phyloP scores from a whole-genome alignment of 495 filamentous ascomycete species.

The Podospora appendiculata region DNA sequence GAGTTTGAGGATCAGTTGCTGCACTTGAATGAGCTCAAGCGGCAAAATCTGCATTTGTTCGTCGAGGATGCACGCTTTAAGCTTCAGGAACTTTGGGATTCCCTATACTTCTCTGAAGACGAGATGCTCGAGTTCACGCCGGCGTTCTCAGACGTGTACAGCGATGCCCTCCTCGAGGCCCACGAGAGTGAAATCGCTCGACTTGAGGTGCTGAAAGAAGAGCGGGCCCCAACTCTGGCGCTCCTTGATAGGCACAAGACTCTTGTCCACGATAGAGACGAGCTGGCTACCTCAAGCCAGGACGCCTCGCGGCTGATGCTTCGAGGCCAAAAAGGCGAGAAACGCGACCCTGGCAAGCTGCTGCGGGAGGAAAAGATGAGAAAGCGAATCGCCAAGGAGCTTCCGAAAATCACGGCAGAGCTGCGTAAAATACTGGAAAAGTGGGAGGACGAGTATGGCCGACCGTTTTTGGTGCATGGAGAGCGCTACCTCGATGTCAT shows the following conservation, averaged over 20 bases:
- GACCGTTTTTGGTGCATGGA: slow-evolving; percentile 87
- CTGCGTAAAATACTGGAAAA: slow-evolving; percentile 72
- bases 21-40: slow-evolving; percentile 83
- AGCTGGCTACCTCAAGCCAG: slow-evolving; percentile 78
- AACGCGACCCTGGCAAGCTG: slow-evolving; percentile 88
- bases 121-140: slow-evolving; percentile 97
- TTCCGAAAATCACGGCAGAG: slow-evolving; percentile 83
- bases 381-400: slow-evolving; percentile 89
- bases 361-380: slow-evolving; percentile 97
- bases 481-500: slow-evolving; percentile 79
- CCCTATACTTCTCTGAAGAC: slow-evolving; percentile 88
- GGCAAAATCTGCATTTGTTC: slow-evolving; percentile 89
- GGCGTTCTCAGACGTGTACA: slow-evolving; percentile 81
- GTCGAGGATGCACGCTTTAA: slow-evolving; percentile 87
- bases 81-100: slow-evolving; percentile 91
- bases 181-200: slow-evolving; percentile 85
- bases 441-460: slow-evolving; percentile 91
- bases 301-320: slow-evolving; percentile 90
- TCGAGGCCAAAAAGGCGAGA: slow-evolving; percentile 81
- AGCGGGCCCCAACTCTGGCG: slow-evolving; percentile 75
- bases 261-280: slow-evolving; percentile 79
- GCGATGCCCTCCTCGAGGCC: slow-evolving; percentile 78
- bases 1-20: slow-evolving; percentile 87
- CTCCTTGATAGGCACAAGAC: slow-evolving; percentile 78
- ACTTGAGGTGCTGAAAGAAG: slow-evolving; percentile 74